Evolutionary conservation across 2,329 filamentous ascomycete species (phyloP), one percentile per base, ranked within the genome.

Genomic region (Arthrinium phaeospermum): DNA sequence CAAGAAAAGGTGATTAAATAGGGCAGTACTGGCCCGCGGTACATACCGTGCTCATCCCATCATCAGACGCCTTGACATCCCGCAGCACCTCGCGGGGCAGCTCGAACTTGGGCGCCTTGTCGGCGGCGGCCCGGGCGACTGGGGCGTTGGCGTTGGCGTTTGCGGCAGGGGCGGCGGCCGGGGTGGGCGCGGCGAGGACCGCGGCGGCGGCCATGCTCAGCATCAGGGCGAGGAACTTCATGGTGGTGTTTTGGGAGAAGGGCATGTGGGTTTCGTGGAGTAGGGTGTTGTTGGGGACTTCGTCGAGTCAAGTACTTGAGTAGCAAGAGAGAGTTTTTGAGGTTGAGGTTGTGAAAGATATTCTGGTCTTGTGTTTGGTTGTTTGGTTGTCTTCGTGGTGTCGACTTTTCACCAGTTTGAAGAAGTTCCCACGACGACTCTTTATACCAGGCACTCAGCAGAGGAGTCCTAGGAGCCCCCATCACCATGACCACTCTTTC

Each of bases 161-260:
- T n/a, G n/a, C n/a, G 57, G 30, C 34, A 22, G 57, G 4, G n/a
- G 47, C n/a, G 46, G 19, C 46, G 30, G 34, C 22, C 19, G 57
- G 57, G 30, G 57, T 64, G 34, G 57, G 57, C 34, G 34, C 57
- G 30, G 57, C 57, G 7, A 64, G 57, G 3, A 64, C 57, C 34
- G n/a, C 34, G 34, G 34, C 57, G 34, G 57, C 34, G 19, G 57
- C 57, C 57, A 64, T 64, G 57, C 57, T 64, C 57, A 64, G 34
- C 30, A 64, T 37, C 30, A 64, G 57, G 57, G 41, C 57, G 57
- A 64, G 19, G 57, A 41, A 41, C 34, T 41, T 64, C 57, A 64
- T 64, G 19, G 19, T 64, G 57, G 12, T 64, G 57, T 64, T 41
- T 13, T 41, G 57, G 8, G 57, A 64, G 34, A 22, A 12, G 12